Evolutionary conservation across 768 basidiomycete genomes (phyloP).

Genomic region (Gymnopilus junonius): DNA sequence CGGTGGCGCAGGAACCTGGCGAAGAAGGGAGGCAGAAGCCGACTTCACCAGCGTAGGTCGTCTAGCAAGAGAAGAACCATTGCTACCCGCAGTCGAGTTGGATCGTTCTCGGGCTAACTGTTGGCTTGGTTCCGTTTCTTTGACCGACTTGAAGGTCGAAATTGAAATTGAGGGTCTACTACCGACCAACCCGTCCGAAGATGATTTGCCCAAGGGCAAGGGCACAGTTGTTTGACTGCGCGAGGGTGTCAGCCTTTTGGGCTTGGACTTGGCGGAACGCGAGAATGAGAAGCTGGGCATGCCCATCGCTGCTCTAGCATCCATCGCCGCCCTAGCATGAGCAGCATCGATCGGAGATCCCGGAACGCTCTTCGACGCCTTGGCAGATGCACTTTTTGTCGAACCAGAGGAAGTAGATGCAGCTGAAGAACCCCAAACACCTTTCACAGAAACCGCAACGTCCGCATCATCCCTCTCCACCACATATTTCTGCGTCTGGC

Average conservation of each 20-base stretch:
- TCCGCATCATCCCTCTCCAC: slow-evolving; percentile 5
- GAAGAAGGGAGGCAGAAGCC: slow-evolving; percentile 16
- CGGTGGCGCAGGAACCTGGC: slow-evolving; percentile 1
- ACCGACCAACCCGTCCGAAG: background rate
- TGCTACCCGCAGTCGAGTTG: background rate
- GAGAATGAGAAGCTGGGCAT: background rate
- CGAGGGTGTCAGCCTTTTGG: background rate
- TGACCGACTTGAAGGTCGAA: background rate
- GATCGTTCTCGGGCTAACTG: background rate
- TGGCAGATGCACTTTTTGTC: background rate
- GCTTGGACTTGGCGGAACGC: background rate
- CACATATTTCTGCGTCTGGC: background rate
- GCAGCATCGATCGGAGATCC: slow-evolving; percentile 10
- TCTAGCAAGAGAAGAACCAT: background rate
- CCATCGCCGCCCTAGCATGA: too few species aligned
- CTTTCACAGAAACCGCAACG: slow-evolving; percentile 1
- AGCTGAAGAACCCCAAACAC: slow-evolving; percentile 2
- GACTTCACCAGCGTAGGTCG: slow-evolving; percentile 13
- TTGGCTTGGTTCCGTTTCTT: background rate
- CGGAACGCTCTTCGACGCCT: slow-evolving; percentile 6
- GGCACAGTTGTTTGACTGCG: slow-evolving; percentile 3
- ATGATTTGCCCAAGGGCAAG: background rate
- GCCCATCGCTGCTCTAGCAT: background rate
- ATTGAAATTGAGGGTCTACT: background rate
- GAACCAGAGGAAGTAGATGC: background rate